These are phyloP conservation scores for Cyberlindnera euphorbiae DNA, from an alignment of 805 yeast genomes.

Conservation along the genomic window DNA sequence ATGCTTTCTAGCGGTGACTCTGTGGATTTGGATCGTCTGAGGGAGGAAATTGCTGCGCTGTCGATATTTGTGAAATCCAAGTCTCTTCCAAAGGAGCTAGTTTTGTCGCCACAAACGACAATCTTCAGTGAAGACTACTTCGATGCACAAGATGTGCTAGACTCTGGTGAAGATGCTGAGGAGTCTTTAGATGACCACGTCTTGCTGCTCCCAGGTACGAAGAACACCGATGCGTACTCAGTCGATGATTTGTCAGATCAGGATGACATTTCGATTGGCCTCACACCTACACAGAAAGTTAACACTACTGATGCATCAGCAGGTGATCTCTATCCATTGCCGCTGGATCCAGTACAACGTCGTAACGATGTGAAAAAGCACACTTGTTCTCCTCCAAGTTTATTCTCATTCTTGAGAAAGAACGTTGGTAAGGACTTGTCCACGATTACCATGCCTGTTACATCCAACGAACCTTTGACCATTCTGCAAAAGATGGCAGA, in stretches of 20 bases:
- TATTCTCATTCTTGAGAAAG: constrained; percentile 74
- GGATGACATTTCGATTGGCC: constrained; percentile 15
- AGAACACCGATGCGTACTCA: constrained; percentile 9
- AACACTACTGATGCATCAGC: constrained; percentile 24
- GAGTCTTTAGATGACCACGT: constrained; percentile 18
- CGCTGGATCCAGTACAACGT: constrained; percentile 40
- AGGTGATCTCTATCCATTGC: constrained; percentile 74
- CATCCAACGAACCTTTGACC: constrained; percentile 87
- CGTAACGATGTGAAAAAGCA: constrained; percentile 57
- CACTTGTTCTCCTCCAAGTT: constrained; percentile 70
- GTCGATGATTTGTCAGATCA: constrained; percentile 26
- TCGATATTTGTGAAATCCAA: constrained; percentile 9
- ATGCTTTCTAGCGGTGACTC: not conserved
- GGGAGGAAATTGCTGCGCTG: constrained; percentile 6
- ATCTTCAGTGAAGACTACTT: constrained; percentile 44
- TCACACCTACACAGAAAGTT: not conserved
- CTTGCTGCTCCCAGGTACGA: constrained; percentile 17
- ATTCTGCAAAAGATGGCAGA: constrained; percentile 79
- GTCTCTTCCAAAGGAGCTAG: constrained; percentile 5
- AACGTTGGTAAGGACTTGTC: constrained; percentile 90
- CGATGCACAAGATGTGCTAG: constrained; percentile 49
- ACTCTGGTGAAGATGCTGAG: constrained; percentile 33
- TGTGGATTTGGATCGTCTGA: constrained; percentile 1
- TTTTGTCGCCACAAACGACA: constrained; percentile 26
- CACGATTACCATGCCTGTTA: constrained; percentile 87